Evolutionary conservation across 2,329 filamentous ascomycete genomes (phyloP).

Genomic region (Xylariaceae sp.): DNA sequence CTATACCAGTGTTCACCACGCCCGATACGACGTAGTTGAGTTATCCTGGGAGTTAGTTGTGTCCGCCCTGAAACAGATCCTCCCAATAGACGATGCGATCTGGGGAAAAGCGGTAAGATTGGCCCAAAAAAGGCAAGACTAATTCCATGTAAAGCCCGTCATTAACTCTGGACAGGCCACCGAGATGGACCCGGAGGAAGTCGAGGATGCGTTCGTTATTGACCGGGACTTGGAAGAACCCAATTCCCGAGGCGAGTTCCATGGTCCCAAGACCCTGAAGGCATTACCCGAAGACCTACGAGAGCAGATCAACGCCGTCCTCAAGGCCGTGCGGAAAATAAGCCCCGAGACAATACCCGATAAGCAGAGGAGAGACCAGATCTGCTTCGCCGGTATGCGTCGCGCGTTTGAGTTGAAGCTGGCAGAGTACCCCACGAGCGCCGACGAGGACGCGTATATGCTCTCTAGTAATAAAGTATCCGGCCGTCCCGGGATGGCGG

Average conservation of each 20-base stretch:
- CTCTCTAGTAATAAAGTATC: slow-evolving; percentile 31
- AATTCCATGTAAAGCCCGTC: not conserved
- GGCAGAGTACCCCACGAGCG: slow-evolving; percentile 41
- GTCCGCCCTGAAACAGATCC: slow-evolving; percentile 38
- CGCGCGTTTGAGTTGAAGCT: slow-evolving; percentile 38
- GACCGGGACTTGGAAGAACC: slow-evolving; percentile 53
- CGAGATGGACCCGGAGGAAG: slow-evolving; percentile 57
- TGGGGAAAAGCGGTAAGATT: slow-evolving; percentile 43
- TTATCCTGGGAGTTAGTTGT: slow-evolving; percentile 60
- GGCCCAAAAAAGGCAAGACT: not conserved
- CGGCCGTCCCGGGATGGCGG: slow-evolving; percentile 54
- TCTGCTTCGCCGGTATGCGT: slow-evolving; percentile 40
- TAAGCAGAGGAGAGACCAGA: slow-evolving; percentile 47
- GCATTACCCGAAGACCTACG: slow-evolving; percentile 49
- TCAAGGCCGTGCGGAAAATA: slow-evolving; percentile 47
- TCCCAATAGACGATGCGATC: slow-evolving; percentile 37
- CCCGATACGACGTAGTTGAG: slow-evolving; percentile 78
- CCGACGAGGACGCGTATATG: slow-evolving; percentile 40
- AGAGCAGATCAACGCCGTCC: slow-evolving; percentile 47
- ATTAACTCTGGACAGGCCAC: slow-evolving; percentile 36
- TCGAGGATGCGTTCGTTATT: slow-evolving; percentile 72
- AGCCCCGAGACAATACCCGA: slow-evolving; percentile 42
- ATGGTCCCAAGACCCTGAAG: slow-evolving; percentile 36
- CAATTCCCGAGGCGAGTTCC: slow-evolving; percentile 45
- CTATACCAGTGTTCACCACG: slow-evolving; percentile 75